phyloP scores from a whole-genome alignment of 768 basidiomycete species.

The Pulveroboletus sp. region DNA sequence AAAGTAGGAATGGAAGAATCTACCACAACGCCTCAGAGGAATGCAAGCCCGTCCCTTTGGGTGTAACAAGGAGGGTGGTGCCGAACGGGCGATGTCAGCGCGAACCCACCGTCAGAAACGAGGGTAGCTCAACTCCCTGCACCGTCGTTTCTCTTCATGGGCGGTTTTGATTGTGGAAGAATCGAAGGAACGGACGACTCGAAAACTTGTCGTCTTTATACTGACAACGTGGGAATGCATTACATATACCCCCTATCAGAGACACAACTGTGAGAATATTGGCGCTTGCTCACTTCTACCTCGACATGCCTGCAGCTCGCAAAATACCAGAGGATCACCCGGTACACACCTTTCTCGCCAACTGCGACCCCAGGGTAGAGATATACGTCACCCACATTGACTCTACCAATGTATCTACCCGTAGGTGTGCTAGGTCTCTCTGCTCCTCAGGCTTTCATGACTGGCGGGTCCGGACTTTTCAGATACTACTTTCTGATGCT shows the following conservation, averaged over 20 bases:
- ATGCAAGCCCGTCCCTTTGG: slow-evolving; percentile 53
- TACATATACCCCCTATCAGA: slow-evolving; percentile 6
- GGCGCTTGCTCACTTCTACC: not conserved
- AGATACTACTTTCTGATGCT: slow-evolving; percentile 27
- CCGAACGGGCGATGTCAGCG: slow-evolving; percentile 65
- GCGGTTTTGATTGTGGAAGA: slow-evolving; percentile 47
- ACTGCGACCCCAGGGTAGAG: slow-evolving; percentile 18
- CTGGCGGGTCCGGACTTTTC: slow-evolving; percentile 7
- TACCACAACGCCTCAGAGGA: slow-evolving; percentile 48
- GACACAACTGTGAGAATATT: too few relatives aligned
- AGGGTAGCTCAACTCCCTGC: slow-evolving; percentile 55
- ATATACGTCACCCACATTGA: slow-evolving; percentile 31
- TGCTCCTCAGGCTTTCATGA: not conserved
- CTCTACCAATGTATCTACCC: slow-evolving; percentile 10
- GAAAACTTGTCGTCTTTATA: slow-evolving; percentile 4
- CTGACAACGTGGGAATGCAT: slow-evolving; percentile 14
- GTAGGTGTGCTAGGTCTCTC: slow-evolving; percentile 20
- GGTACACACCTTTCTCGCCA: slow-evolving; percentile 15
- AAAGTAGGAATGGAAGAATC: not conserved
- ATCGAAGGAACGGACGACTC: slow-evolving; percentile 18
- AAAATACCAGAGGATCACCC: slow-evolving; percentile 27
- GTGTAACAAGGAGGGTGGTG: slow-evolving; percentile 55
- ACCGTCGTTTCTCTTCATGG: slow-evolving; percentile 51
- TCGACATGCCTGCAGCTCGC: slow-evolving; percentile 25
- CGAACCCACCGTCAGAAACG: slow-evolving; percentile 34